Base-by-base conservation (phyloP, 2,329 filamentous ascomycete species). In the Cercospora janseana region DNA sequence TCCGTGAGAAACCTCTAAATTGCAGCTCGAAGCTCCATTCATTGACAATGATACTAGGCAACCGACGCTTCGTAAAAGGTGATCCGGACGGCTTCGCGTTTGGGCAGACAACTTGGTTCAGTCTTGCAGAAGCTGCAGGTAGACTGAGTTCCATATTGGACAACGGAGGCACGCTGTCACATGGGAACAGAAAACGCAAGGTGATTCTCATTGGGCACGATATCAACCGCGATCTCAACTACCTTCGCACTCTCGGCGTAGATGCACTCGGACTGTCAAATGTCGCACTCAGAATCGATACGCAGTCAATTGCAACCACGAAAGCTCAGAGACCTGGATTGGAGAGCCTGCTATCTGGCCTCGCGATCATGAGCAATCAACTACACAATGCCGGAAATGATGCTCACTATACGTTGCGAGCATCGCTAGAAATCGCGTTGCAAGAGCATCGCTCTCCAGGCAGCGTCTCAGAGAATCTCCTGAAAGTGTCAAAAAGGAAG, bases 121-220 rank as follows among this genome's bases (percentile, higher is more conserved):
- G 69, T 79, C 9, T 71, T 76, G 10, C 70, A 72, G 1, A 60
- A 63, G 1, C 57, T 12, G 38, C 24, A 18, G 24, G 20, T 6
- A 35, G 70, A 0, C 68, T 85, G 20, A 75, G 76, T 8, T 63
- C 65, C 8, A 81, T 78, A 65, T 84, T 86, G 64, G 69, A 73
- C 13, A 79, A 80, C 15, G 48, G 37, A 27, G 28, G 28, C n/a
- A 26, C 23, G 18, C 13, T 15, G n/a, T 10, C 44, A 18, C 20
- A 3, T 4, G 21, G 20, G 23, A 13, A 13, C 15, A 13, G 23
- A 7, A 15, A 21, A n/a, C 26, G 29, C 15, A 82, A 81, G 26
- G 70, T 95, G 32, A 74, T 95, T n/a, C 74, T 97, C 6, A 81
- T 96, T 2, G 93, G 89, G n/a, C 91, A 96, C 63, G 84, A 86